Evolutionary conservation across 140 eudicot genomes (phyloP), one percentile per base, ranked within the genome.

Genomic region (Anethum foeniculum): DNA sequence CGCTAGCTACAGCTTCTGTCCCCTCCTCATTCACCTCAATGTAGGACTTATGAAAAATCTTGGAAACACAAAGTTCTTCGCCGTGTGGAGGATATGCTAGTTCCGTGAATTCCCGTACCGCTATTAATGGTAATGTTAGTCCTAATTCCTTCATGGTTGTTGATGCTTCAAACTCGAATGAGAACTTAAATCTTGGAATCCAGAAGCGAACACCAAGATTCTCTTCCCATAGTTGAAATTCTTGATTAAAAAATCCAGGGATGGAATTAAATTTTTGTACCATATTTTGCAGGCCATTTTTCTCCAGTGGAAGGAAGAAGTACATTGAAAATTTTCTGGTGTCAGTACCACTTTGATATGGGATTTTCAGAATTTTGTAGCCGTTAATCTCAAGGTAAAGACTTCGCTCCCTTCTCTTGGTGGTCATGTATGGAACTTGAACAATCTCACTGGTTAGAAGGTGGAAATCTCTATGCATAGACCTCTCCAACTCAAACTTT

Each of bases 271-370:
- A 48, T 0, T 46, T 28, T 32, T 27, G 79, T 48, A 76, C 36
- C 30, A 49, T 19, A 48, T 18, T 48, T 30, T 48, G 79, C 46
- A 48, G 54, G 46, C 79, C 79, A 47, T 76, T 27, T 7, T 5
- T 48, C 64, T 76, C 79, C 23, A 46, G 43, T 76, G 79, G 79
- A 76, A 76, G 65, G 30, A 76, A 76, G n/a, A 76, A 76, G 64
- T 76, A 48, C 65, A 58, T 46, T 0, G 79, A 56, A 49, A 75
- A 75, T 75, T 49, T 46, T 16, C 39, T 48, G 16, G 44, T 47
- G 64, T 15, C 64, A 18, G 28, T 56, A 36, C 79, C 79, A 76
- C 54, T 76, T 73, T 73, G 77, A 43, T 73, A 73, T 73, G 77
- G 54, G 18, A 73, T 39, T 73, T 73, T 41, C 51, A 73, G 9